phyloP scores from a whole-genome alignment of 768 basidiomycete genomes.

The Leccinum imitatum region DNA sequence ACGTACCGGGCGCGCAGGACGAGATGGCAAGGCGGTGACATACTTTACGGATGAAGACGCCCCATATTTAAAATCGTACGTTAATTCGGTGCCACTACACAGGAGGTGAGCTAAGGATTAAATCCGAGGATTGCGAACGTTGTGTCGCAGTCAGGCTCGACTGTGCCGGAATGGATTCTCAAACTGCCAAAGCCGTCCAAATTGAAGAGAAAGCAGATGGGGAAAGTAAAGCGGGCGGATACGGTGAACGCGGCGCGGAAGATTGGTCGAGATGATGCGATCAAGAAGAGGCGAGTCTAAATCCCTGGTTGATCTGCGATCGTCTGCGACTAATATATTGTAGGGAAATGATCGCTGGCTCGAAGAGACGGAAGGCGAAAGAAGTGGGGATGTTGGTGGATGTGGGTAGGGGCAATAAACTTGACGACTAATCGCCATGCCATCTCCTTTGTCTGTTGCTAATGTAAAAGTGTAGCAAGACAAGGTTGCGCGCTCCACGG shows the following conservation, averaged over 20 bases:
- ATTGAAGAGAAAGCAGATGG: conserved; percentile 82
- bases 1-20: conserved; percentile 92
- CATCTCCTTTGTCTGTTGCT: conserved; percentile 11
- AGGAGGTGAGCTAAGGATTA: conserved; percentile 10
- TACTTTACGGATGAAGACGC: conserved; percentile 95
- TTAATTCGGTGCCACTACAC: conserved; percentile 4
- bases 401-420: not conserved
- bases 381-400: not conserved
- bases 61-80: conserved; percentile 86
- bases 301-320: not conserved
- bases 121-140: conserved; percentile 85
- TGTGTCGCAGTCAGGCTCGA: conserved; percentile 87
- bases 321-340: not conserved
- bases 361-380: conserved; percentile 62
- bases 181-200: conserved; percentile 92
- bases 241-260: conserved; percentile 67
- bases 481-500: not conserved
- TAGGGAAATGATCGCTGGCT: conserved; percentile 79
- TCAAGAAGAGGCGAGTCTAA: conserved; percentile 62
- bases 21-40: conserved; percentile 90
- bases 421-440: conserved; percentile 4
- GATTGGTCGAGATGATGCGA: conserved; percentile 66
- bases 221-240: conserved; percentile 78
- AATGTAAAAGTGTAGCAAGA: conserved; percentile 1
- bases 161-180: conserved; percentile 93